Evolutionary conservation across 2,329 filamentous ascomycete genomes (phyloP).

Genomic region (Fusarium napiforme): DNA sequence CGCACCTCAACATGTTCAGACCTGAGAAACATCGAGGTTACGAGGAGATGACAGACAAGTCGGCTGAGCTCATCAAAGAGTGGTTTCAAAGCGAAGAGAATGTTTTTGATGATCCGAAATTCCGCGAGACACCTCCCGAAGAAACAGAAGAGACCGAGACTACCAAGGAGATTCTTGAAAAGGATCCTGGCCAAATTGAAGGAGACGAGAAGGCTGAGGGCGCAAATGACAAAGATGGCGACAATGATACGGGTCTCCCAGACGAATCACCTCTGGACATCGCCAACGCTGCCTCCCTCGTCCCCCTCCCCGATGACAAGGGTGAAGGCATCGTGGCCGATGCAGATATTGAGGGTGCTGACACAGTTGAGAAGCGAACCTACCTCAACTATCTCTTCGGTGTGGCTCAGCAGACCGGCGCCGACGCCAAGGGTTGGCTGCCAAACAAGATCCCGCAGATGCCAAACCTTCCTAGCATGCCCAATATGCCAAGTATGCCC

Average conservation of each 20-base stretch:
- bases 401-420: conserved; percentile 61
- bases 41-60: conserved; percentile 69
- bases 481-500: conserved; percentile 47
- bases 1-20: conserved; percentile 75
- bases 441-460: conserved; percentile 55
- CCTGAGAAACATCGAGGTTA: conserved; percentile 72
- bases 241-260: conserved; percentile 40
- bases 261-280: conserved; percentile 61
- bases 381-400: conserved; percentile 63
- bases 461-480: conserved; percentile 49
- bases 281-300: conserved; percentile 61
- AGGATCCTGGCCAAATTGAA: conserved; percentile 29
- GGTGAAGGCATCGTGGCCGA: conserved; percentile 47
- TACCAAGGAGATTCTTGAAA: conserved; percentile 41
- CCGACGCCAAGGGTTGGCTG: conserved; percentile 56
- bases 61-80: conserved; percentile 65
- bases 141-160: conserved; percentile 47
- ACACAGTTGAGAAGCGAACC: conserved; percentile 51
- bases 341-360: conserved; percentile 47
- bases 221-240: conserved; percentile 3
- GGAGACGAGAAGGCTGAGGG: conserved; percentile 8
- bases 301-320: conserved; percentile 58
- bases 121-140: conserved; percentile 53
- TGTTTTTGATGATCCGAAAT: conserved; percentile 59
- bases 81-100: conserved; percentile 65